Conservation (phyloP, 2,329 filamentous ascomycete genomes). For the Colletotrichum brevisporum region DNA sequence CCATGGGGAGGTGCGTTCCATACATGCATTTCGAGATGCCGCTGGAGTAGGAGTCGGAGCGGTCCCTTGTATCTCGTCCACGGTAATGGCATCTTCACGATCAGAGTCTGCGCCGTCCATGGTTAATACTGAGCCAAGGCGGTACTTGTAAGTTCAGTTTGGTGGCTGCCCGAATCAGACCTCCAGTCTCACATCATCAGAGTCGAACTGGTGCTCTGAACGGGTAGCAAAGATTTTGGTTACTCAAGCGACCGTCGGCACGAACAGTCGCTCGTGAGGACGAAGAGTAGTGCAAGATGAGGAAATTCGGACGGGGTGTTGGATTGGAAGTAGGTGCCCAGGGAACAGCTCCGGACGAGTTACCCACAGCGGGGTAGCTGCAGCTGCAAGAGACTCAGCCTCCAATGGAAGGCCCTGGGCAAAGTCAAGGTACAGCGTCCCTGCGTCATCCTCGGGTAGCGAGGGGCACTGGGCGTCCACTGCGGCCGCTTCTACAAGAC, state of each 20-base stretch:
- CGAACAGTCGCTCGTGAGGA: no score
- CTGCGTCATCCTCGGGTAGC: slow-evolving; percentile 17
- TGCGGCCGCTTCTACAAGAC: slow-evolving; percentile 22
- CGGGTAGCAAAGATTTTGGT: no score
- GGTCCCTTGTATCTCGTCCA: slow-evolving; percentile 56
- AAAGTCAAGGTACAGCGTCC: background rate
- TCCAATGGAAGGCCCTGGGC: background rate
- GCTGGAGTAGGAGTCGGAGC: slow-evolving; percentile 46
- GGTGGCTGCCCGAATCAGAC: background rate
- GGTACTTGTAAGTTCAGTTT: background rate
- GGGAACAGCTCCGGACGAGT: slow-evolving; percentile 2
- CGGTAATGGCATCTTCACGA: slow-evolving; percentile 57
- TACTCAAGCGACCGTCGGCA: no score
- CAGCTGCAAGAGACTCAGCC: slow-evolving; percentile 4
- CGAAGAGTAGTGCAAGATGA: no score
- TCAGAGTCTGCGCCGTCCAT: slow-evolving; percentile 48
- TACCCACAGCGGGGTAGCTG: slow-evolving; percentile 31
- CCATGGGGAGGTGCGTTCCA: slow-evolving; percentile 15
- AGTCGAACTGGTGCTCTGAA: no score
- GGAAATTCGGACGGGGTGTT: no score
- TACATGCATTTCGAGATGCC: slow-evolving; percentile 60
- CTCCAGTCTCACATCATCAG: slow-evolving; percentile 13
- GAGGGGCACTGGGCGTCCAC: slow-evolving; percentile 18
- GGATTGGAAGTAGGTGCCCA: no score
- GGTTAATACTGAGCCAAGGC: background rate